phyloP scores from a whole-genome alignment of 2,329 filamentous ascomycete species.

The Volutella citrinella region DNA sequence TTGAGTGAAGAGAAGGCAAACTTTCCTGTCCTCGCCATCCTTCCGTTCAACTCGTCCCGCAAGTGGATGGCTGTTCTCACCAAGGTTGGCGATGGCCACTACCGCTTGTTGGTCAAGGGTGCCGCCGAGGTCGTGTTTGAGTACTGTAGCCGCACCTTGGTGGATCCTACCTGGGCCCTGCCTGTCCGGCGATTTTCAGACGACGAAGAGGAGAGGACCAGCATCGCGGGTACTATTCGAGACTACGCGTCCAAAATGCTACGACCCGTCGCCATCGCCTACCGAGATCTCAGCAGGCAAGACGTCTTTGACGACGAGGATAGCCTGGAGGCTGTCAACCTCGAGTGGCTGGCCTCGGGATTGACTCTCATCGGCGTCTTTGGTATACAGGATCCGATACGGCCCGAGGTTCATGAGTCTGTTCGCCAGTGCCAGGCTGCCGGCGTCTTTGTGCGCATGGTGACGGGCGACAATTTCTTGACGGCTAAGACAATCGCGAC shows the following conservation, averaged over 20 bases:
- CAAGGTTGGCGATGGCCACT: slow-evolving; percentile 42
- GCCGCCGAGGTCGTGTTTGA: slow-evolving; percentile 54
- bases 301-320: slow-evolving; percentile 56
- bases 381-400: slow-evolving; percentile 63
- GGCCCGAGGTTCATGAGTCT: slow-evolving; percentile 56
- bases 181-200: slow-evolving; percentile 25
- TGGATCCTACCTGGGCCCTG: slow-evolving; percentile 40
- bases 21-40: slow-evolving; percentile 43
- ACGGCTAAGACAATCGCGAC: slow-evolving; percentile 63
- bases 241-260: slow-evolving; percentile 66
- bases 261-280: slow-evolving; percentile 72
- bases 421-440: slow-evolving; percentile 59
- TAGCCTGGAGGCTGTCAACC: slow-evolving; percentile 31
- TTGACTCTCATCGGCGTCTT: slow-evolving; percentile 71
- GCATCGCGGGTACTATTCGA: slow-evolving; percentile 32
- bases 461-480: slow-evolving; percentile 49
- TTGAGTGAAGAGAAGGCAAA: slow-evolving; percentile 46
- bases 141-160: slow-evolving; percentile 39
- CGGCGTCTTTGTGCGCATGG: slow-evolving; percentile 62
- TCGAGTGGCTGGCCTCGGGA: slow-evolving; percentile 45
- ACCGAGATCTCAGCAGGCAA: slow-evolving; percentile 69
- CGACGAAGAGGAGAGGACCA: slow-evolving; percentile 30
- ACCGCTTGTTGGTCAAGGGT: slow-evolving; percentile 54
- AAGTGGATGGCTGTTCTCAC: slow-evolving; percentile 57
- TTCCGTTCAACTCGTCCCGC: slow-evolving; percentile 52